These are phyloP conservation scores for Nakataea oryzae DNA, from an alignment of 2,329 filamentous ascomycete genomes.

Conservation along the genomic window DNA sequence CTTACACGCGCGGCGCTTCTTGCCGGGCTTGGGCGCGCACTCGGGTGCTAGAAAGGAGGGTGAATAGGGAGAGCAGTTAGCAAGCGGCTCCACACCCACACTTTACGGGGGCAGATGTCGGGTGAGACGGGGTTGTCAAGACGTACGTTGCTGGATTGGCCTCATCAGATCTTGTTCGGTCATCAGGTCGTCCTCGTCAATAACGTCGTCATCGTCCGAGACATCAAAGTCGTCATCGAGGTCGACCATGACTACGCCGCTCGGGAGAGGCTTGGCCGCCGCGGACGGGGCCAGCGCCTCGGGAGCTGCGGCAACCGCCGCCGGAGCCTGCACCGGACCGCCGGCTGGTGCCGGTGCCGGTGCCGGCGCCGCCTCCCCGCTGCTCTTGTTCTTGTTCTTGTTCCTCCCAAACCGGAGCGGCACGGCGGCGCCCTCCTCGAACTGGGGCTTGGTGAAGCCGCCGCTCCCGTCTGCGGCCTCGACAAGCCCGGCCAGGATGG, in stretches of 20 bases:
- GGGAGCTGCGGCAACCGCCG: neutral
- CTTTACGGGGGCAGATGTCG: constrained; percentile 12
- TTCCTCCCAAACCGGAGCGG: constrained; percentile 53
- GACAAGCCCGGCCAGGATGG: constrained; percentile 72
- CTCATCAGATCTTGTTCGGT: constrained; percentile 74
- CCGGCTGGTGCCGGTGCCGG: neutral
- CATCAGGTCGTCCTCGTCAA: constrained; percentile 82
- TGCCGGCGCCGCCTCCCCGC: constrained; percentile 2
- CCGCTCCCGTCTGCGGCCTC: constrained; percentile 45
- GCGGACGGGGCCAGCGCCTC: constrained; percentile 25
- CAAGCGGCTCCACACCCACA: neutral
- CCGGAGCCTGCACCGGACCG: neutral
- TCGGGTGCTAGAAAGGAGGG: constrained; percentile 51
- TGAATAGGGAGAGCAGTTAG: too few species aligned
- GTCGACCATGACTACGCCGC: constrained; percentile 24
- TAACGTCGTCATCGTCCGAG: constrained; percentile 65
- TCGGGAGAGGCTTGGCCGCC: constrained; percentile 57
- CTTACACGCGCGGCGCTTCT: constrained; percentile 89
- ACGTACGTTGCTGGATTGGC: constrained; percentile 72
- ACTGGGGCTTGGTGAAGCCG: constrained; percentile 66
- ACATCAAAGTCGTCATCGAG: constrained; percentile 39
- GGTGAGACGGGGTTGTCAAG: neutral
- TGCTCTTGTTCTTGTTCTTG: constrained; percentile 33
- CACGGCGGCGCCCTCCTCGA: constrained; percentile 44
- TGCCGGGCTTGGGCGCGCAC: constrained; percentile 78